Evolutionary conservation across 2,329 filamentous ascomycete genomes (phyloP), one percentile per base, ranked within the genome.

Genomic region (Passalora sequoiae): DNA sequence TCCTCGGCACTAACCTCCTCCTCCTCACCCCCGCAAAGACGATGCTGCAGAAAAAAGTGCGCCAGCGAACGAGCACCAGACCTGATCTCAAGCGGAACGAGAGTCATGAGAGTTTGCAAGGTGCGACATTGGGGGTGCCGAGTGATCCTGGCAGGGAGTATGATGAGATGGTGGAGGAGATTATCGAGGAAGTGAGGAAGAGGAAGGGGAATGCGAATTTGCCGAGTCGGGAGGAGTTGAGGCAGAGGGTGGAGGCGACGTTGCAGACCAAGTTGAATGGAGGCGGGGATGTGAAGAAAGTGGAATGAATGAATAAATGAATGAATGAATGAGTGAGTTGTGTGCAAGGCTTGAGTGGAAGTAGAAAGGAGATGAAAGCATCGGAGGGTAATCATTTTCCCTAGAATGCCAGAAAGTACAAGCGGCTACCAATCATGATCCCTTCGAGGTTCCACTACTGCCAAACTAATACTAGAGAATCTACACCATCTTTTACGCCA

Each of bases 11-110:
- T 13, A 78, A 89, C 44, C 77, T 72, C 6, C 84, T 95, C 69
- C 95, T 97, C 60, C 77, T 81, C 29, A 87, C 85, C 1, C 87
- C 88, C 0, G 84, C 79, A 2, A 94, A 89, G 64, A 66, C 69
- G 4, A 68, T 62, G 47, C 61, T 67, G 19, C 41, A 49, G 37
- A 58, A 60, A 46, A 59, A 66, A 44, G 61, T 73, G 31, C 63
- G 67, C 38, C 61, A 66, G 30, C 58, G 59, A 5, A 36, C 33
- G 10, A 56, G 44, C n/a, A 46, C 46, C n/a, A 51, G 54, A 13
- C 59, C 61, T 15, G 52, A 43, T 32, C 48, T 61, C 41, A 52
- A 47, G 39, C 54, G 57, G 27, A 47, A 47, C 2, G 56, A 60
- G 20, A 63, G 60, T 25, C 54, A 45, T 51, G 66, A 68, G 45